Evolutionary conservation across 2,329 filamentous ascomycete genomes (phyloP).

Genomic region (Keithomyces neogunnii): DNA sequence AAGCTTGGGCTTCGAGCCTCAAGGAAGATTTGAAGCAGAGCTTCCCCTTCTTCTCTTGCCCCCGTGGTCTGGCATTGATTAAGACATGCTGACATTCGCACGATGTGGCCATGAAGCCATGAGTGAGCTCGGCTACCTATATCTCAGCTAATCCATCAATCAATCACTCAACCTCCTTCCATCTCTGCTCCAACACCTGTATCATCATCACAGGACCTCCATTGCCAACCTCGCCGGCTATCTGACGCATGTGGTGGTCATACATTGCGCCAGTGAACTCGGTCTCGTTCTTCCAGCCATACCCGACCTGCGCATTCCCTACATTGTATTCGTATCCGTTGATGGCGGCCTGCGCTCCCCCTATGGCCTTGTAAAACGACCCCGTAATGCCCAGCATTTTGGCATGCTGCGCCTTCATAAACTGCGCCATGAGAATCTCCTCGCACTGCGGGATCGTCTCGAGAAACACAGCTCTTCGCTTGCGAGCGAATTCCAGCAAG

Average conservation of each 20-base stretch:
- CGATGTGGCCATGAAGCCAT: too few relatives aligned
- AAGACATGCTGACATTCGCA: too few relatives aligned
- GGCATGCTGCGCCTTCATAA: conserved; percentile 17
- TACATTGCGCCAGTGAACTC: conserved; percentile 20
- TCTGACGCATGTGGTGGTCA: conserved; percentile 18
- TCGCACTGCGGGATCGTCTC: conserved; percentile 7
- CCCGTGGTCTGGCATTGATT: too few relatives aligned
- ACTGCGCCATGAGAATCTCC: conserved; percentile 18
- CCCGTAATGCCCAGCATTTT: conserved; percentile 17
- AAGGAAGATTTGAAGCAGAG: too few relatives aligned
- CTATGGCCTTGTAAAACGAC: conserved; percentile 16
- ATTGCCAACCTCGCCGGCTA: conserved; percentile 9
- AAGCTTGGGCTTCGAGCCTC: too few relatives aligned
- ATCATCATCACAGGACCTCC: conserved; percentile 12
- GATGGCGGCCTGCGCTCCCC: conserved; percentile 9
- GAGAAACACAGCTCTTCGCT: conserved; percentile 7
- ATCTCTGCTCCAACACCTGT: conserved; percentile 22
- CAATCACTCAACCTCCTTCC: conserved; percentile 25
- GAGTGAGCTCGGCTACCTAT: too few relatives aligned
- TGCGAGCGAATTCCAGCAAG: conserved; percentile 18
- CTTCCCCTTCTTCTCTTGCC: too few relatives aligned
- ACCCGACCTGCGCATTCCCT: conserved; percentile 21
- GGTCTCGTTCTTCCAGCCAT: conserved; percentile 22
- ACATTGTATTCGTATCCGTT: conserved; percentile 17
- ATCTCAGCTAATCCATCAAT: neutral